Base-by-base conservation (phyloP, 192 early-diverging fungal genomes). In the Geranomyces variabilis region DNA sequence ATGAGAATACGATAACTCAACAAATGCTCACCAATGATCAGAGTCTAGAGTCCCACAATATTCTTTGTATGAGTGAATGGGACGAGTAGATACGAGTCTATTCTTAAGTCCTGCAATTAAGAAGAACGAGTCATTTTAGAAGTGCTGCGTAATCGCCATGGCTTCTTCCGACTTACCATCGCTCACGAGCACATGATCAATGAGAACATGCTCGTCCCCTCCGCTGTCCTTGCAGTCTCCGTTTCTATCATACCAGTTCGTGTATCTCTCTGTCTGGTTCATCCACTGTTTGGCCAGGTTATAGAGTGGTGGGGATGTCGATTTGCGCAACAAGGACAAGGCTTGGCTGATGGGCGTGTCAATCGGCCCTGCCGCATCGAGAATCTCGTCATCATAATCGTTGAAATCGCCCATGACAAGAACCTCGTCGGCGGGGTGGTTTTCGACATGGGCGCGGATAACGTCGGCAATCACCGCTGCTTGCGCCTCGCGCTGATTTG, bases 141-240 rank as follows among this genome's bases (percentile, higher is more conserved):
- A 26, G 10, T 24, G 26, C 56, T 10, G 9, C 26, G n/a, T n/a
- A n/a, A 14, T n/a, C 13, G 46, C 46, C 46, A 12, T 48, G 46
- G 9, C 30, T 19, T 21, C 10, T 43, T 3, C 21, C 30, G 9
- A 44, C 30, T 64, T 21, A 64, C 63, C 63, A 5, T 43, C 13
- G 33, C 68, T 70, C n/a, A 70, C 56, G n/a, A 70, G 58, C 22
- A 70, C 68, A 43, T 70, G 68, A 45, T 70, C 68, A 46, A 70
- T 70, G 33, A 70, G 41, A 17, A 61, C 58, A 45, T 70, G 68
- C 43, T 70, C 68, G 44, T 61, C 45, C 12, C 57, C 58, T 0
- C 68, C 68, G 15, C 44, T 57, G 43, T 70, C 68, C 15, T 21
- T n/a, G 44, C 68, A 70, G 58, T 70, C 44, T 2, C 44, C 26